phyloP scores from a whole-genome alignment of 2,329 filamentous ascomycete genomes.

The Mariannaea sp. region DNA sequence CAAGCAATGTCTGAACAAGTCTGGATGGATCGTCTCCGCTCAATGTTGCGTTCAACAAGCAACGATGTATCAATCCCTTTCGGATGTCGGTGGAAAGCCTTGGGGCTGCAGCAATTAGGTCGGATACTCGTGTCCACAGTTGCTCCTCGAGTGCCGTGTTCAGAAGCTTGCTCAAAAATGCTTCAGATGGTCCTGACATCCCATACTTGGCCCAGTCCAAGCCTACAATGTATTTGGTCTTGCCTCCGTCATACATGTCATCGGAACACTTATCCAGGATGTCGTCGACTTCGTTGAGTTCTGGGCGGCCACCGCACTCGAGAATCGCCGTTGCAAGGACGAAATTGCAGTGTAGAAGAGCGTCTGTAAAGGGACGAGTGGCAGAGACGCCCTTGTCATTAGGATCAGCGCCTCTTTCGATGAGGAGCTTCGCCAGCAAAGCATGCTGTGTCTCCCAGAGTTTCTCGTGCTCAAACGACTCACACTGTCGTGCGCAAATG shows the following conservation, averaged over 20 bases:
- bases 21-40: conserved; percentile 34
- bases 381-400: conserved; percentile 33
- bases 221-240: conserved; percentile 30
- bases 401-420: conserved; percentile 34
- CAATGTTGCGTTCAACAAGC: conserved; percentile 29
- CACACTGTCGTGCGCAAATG: conserved; percentile 34
- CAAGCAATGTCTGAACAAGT: conserved; percentile 33
- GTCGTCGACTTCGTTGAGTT: conserved; percentile 29
- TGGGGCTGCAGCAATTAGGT: conserved; percentile 33
- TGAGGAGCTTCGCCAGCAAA: conserved; percentile 33
- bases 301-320: conserved; percentile 34
- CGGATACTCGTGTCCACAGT: conserved; percentile 35
- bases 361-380: conserved; percentile 33
- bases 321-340: conserved; percentile 31
- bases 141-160: conserved; percentile 28
- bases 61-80: conserved; percentile 32
- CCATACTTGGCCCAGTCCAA: conserved; percentile 32
- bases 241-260: conserved; percentile 37
- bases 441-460: conserved; percentile 36
- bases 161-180: conserved; percentile 29
- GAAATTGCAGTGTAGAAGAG: conserved; percentile 31
- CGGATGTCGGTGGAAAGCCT: conserved; percentile 26
- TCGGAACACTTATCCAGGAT: conserved; percentile 28
- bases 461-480: conserved; percentile 30
- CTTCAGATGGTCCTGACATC: conserved; percentile 32